phyloP scores from a whole-genome alignment of 2,329 filamentous ascomycete species.

The Trichoderma simmonsii region DNA sequence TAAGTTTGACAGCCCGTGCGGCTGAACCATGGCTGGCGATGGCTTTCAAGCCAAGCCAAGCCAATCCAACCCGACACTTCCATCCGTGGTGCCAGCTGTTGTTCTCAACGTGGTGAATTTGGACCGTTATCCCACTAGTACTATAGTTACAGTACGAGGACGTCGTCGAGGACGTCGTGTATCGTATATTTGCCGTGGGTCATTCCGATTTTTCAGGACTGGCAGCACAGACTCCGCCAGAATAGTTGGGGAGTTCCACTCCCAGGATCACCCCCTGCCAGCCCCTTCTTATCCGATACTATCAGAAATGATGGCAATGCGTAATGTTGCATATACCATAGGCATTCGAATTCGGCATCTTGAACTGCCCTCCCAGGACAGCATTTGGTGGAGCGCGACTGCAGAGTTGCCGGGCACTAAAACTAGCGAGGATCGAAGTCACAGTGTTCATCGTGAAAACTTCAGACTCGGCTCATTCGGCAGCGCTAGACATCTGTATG shows the following conservation, averaged over 20 bases:
- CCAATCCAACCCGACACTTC: not conserved
- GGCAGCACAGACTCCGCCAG: no score
- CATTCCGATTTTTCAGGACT: no score
- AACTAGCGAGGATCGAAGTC: not conserved
- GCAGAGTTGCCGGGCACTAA: not conserved
- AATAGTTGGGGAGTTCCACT: not conserved
- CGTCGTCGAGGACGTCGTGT: not conserved
- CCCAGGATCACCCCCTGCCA: not conserved
- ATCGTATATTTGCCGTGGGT: no score
- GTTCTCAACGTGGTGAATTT: not conserved
- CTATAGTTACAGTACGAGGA: not conserved
- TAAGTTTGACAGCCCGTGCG: not conserved
- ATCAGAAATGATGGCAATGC: not conserved
- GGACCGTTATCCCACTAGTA: not conserved
- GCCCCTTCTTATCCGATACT: not conserved
- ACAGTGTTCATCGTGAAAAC: not conserved
- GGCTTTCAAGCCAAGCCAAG: not conserved
- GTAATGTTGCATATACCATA: not conserved
- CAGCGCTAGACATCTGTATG: not conserved
- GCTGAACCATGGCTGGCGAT: not conserved
- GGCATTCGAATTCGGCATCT: not conserved
- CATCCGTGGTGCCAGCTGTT: not conserved
- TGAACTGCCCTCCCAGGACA: not conserved
- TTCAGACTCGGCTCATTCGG: not conserved
- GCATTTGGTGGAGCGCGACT: not conserved